Base-by-base conservation (phyloP, 2,329 filamentous ascomycete species). In the Cladosporium sp. region DNA sequence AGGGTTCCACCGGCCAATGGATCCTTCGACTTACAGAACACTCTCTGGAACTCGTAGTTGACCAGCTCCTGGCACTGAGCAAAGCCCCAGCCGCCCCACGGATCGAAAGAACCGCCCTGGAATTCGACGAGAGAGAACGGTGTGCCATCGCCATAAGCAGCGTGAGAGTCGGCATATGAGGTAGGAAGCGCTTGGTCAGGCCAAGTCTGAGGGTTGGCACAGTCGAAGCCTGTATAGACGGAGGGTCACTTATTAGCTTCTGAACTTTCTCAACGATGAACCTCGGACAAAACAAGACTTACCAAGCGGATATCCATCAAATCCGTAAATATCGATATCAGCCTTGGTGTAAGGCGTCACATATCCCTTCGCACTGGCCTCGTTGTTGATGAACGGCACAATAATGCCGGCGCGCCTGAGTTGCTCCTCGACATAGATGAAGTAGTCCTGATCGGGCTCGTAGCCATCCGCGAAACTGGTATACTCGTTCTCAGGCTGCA, bases 401-500 rank as follows among this genome's bases (percentile, higher is more conserved):
- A 53, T 32, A 25, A 56, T 56, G 0, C 89, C 88, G 0, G 85
- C 85, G 40, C 85, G 76, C 10, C 83, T 78, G 19, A 83, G 83
- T 66, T 90, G 87, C 32, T 90, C 78, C 45, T 87, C 82, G 5
- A 92, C 83, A 61, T 87, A 85, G 56, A 84, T 78, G 71, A 92
- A 84, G 68, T 92, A 94, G 0, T 80, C 76, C 0, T 80, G 77
- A 64, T 90, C 84, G 0, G 87, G 87, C 62, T 87, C 89, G 2
- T 74, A 71, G 0, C 32, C 50, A 28, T 53, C 36, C 72, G 69
- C n/a, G 80, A 56, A 47, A 25, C 53, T 56, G 1, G 81, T 85
- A 67, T 93, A 92, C 70, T 94, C 90, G 61, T 94, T 95, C 70
- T 95, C 90, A 0, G 88, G 86, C 69, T 95, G 90, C 40, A 88